Percentiles rank a stretch among this genome's conserved stretches.
These are phyloP conservation scores for Fusarium tupiense DNA, from an alignment of 2,329 filamentous ascomycete genomes.

Conservation along the genomic window DNA sequence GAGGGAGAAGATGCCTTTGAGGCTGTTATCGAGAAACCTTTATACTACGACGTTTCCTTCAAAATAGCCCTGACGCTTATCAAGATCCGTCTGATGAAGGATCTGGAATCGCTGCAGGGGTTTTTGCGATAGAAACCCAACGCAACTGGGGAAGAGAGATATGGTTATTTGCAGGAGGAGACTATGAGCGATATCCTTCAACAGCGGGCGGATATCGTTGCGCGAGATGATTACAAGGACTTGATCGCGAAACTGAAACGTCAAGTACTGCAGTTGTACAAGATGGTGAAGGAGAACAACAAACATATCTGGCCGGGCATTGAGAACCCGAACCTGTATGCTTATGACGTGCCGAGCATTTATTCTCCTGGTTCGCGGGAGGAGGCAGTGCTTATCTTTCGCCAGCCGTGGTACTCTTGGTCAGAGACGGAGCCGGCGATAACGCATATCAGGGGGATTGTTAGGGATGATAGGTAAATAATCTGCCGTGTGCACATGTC, in stretches of 20 bases:
- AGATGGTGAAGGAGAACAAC: slow-evolving; percentile 2
- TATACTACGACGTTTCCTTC: background rate
- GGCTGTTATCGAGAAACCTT: background rate
- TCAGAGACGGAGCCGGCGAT: slow-evolving; percentile 13
- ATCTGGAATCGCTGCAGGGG: background rate
- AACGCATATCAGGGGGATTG: background rate
- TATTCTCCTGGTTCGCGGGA: background rate
- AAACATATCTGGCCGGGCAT: slow-evolving; percentile 15
- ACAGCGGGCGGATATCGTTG: background rate
- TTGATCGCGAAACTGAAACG: background rate
- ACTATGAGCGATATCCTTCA: slow-evolving; percentile 15
- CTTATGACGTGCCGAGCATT: background rate
- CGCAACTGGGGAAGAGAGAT: background rate
- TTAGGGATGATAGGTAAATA: background rate
- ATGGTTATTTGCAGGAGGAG: slow-evolving; percentile 2
- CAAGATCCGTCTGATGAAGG: slow-evolving; percentile 16
- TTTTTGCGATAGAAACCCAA: background rate
- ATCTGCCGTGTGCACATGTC: background rate
- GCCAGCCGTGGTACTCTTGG: slow-evolving; percentile 17
- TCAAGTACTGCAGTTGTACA: background rate
- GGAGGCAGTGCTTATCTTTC: slow-evolving; percentile 21
- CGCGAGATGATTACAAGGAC: background rate
- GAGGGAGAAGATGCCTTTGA: slow-evolving; percentile 7
- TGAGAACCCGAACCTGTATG: background rate
- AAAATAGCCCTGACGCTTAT: slow-evolving; percentile 8